Evolutionary conservation across 176 grass and related monocot genomes (phyloP), one percentile per base, ranked within the genome.

Genomic region (Tillandsia fasciculata): DNA sequence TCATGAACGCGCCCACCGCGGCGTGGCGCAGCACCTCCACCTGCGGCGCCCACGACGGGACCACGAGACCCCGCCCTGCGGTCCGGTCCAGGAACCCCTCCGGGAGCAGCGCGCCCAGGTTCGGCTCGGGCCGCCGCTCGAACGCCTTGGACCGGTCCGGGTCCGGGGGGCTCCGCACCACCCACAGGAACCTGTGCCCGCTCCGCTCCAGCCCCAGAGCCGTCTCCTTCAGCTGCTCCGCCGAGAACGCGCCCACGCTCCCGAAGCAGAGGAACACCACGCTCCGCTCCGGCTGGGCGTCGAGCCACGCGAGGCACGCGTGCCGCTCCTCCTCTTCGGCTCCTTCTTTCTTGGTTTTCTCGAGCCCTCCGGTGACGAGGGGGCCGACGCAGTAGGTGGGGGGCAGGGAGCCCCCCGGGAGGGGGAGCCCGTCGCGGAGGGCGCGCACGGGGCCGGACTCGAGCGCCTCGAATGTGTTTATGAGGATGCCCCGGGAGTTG

Each of bases 381-480:
- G 89, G 89, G 3, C 89, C 89, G 54, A 88, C 86, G 75, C 85
- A 80, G 63, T 83, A 26, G 10, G 86, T 18, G 0, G 22, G 70
- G 0, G 85, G 82, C 56, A 70, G 75, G 26, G 63, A 1, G 1
- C 57, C 10, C 12, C 83, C 83, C 1, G 82, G 17, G 0, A 64
- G 70, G 75, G 79, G 88, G 10, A 14, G 64, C 0, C 89, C 80
- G 9, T 61, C 13, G 3, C 2, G 61, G 8, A 88, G 48, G 13
- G 82, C 68, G 51, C 71, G 59, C 0, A 65, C n/a, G 18, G 76
- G 75, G 17, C 75, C 63, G 0, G 82, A 72, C 54, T 91, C 88
- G n/a, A 91, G 69, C 8, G 73, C 63, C 49, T 49, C 66, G 74
- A 84, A 87, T 50, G 78, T 87, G 78, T 91, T 91, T 0, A 87